Evolutionary conservation across 768 basidiomycete species (phyloP).

Genomic region (Pleurotus platypus): DNA sequence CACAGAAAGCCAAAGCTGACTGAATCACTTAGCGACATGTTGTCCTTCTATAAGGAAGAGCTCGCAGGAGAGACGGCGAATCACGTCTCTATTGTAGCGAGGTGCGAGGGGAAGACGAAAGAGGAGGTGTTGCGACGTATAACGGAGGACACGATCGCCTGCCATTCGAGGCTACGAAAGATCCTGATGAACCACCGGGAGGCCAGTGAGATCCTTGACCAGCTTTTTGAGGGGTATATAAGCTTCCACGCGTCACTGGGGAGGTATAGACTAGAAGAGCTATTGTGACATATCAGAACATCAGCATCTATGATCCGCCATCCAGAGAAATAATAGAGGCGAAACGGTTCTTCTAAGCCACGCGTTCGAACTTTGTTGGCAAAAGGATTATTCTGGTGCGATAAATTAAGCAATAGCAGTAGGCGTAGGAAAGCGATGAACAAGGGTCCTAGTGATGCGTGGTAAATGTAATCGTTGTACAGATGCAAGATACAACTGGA

Average conservation of each 20-base stretch:
- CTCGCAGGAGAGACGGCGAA: constrained; percentile 7
- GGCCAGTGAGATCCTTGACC: neutral
- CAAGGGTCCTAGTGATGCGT: too few relatives aligned
- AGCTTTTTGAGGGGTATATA: neutral
- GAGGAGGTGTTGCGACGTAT: constrained; percentile 1
- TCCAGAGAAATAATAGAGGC: neutral
- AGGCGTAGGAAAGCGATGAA: too few relatives aligned
- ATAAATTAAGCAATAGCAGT: too few relatives aligned
- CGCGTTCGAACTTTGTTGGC: too few relatives aligned
- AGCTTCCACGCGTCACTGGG: constrained; percentile 3
- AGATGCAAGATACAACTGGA: neutral
- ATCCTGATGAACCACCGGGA: neutral
- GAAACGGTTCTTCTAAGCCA: neutral
- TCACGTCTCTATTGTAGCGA: constrained; percentile 9
- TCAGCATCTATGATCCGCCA: neutral
- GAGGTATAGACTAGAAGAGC: neutral
- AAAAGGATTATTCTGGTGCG: too few relatives aligned
- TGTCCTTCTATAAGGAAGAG: constrained; percentile 13
- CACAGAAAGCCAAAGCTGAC: neutral
- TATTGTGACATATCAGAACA: neutral
- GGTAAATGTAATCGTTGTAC: too few relatives aligned
- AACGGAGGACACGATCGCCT: constrained; percentile 2
- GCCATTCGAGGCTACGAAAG: neutral
- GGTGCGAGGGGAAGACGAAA: constrained; percentile 6
- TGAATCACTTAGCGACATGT: constrained; percentile 4